Evolutionary conservation across 345 rosid species (phyloP).

Genomic region (Tarenaya hassleriana): DNA sequence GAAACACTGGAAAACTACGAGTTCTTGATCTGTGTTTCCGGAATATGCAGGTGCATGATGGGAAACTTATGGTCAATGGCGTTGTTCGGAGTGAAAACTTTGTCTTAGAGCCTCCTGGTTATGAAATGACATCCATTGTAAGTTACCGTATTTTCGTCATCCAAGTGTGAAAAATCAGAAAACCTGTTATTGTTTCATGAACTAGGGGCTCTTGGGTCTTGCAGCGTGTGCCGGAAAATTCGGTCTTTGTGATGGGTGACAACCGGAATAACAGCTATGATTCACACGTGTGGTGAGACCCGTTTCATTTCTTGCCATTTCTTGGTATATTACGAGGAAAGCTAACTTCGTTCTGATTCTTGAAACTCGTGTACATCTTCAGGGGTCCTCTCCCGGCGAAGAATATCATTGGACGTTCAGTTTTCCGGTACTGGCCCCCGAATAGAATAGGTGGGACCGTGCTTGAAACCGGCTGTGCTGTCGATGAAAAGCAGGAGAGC

Average conservation of each 20-base stretch:
- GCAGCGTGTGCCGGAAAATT: constrained; percentile 72
- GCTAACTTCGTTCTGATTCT: constrained; percentile 17
- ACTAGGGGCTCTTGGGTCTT: constrained; percentile 7
- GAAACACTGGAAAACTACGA: neutral
- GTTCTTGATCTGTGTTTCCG: neutral
- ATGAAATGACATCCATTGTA: too few species aligned
- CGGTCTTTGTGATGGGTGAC: constrained; percentile 97
- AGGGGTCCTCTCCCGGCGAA: constrained; percentile 94
- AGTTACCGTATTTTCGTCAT: too few species aligned
- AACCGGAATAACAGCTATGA: constrained; percentile 95
- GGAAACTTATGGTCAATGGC: constrained; percentile 77
- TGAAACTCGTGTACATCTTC: constrained; percentile 16
- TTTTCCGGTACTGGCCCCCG: constrained; percentile 91
- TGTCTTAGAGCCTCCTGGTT: too few species aligned
- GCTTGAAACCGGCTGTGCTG: constrained; percentile 56
- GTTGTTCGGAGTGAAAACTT: too few species aligned
- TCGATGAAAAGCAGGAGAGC: constrained; percentile 41
- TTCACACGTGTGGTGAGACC: constrained; percentile 82
- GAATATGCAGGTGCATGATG: constrained; percentile 51
- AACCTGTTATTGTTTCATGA: too few species aligned
- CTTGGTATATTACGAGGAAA: neutral
- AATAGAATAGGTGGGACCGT: constrained; percentile 68
- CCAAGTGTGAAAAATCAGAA: too few species aligned
- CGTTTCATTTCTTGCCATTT: neutral
- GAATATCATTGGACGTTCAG: constrained; percentile 88